These are phyloP conservation scores for Ramalina intermedia DNA, from an alignment of 495 filamentous ascomycete genomes.

Conservation along the genomic window DNA sequence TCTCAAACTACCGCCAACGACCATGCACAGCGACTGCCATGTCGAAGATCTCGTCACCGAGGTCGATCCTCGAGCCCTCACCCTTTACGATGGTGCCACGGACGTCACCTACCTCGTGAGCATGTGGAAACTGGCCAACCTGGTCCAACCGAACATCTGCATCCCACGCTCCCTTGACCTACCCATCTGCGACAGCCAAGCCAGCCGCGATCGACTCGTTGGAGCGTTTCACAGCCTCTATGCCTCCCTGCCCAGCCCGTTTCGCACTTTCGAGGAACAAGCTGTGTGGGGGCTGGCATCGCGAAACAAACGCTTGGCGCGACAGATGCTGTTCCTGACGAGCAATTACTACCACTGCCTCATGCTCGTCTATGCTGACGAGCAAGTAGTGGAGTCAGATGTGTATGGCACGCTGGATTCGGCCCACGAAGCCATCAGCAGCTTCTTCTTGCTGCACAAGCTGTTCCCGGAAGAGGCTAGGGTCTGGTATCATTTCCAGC, in stretches of 20 bases:
- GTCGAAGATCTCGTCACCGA: conserved; percentile 46
- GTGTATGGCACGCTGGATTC: conserved; percentile 51
- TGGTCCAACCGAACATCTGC: conserved; percentile 55
- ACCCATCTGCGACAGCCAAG: conserved; percentile 43
- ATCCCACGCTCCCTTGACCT: conserved; percentile 48
- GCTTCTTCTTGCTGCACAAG: conserved; percentile 50
- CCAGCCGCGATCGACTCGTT: conserved; percentile 46
- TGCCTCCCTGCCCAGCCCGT: conserved; percentile 45
- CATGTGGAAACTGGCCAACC: conserved; percentile 57
- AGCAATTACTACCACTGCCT: conserved; percentile 63
- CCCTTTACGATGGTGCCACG: conserved; percentile 30
- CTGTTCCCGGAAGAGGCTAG: conserved; percentile 49
- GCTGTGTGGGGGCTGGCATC: conserved; percentile 33
- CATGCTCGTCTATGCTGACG: conserved; percentile 51
- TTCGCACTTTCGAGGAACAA: conserved; percentile 44
- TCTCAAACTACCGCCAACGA: conserved; percentile 51
- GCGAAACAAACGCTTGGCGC: conserved; percentile 41
- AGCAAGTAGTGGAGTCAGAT: conserved; percentile 46
- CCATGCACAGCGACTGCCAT: conserved; percentile 57
- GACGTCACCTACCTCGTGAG: conserved; percentile 54
- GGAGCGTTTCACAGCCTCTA: conserved; percentile 46
- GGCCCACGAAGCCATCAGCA: conserved; percentile 45
- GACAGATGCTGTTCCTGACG: conserved; percentile 54
- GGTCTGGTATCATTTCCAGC: conserved; percentile 68
- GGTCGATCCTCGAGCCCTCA: conserved; percentile 27